Conservation (phyloP, 331 rosid species). For the Acacia concinna region DNA sequence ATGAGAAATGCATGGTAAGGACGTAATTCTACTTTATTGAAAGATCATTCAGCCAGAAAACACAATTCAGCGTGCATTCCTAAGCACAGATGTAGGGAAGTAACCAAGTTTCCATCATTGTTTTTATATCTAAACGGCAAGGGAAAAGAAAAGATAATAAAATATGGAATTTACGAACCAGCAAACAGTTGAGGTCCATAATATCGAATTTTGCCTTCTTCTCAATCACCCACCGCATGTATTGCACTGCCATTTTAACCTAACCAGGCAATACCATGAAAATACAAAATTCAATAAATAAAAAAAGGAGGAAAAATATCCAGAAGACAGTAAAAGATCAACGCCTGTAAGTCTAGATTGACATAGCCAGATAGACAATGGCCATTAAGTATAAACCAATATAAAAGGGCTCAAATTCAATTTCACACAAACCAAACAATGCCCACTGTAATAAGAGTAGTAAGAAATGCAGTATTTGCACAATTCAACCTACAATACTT, state of each 20-base stretch:
- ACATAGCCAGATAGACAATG: not conserved
- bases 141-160: not conserved
- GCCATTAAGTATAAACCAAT: not conserved
- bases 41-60: constrained; percentile 20
- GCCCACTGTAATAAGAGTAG: not conserved
- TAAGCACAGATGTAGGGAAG: constrained; percentile 10
- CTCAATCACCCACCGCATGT: constrained; percentile 92
- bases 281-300: constrained; percentile 26
- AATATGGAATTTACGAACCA: constrained; percentile 49
- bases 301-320: not conserved
- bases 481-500: not conserved
- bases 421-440: constrained; percentile 13
- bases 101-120: constrained; percentile 10
- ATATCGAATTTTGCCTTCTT: constrained; percentile 95
- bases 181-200: constrained; percentile 87
- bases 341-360: constrained; percentile 14
- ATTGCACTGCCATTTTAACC: constrained; percentile 98
- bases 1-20: constrained; percentile 15
- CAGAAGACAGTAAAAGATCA: constrained; percentile 10
- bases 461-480: not conserved
- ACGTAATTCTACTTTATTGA: not conserved
- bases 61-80: constrained; percentile 6
- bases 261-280: constrained; percentile 40
- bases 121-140: not conserved
- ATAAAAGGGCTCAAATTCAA: not conserved